Base-by-base conservation (phyloP, 768 basidiomycete species). In the Phlebiopsis gigantea region DNA sequence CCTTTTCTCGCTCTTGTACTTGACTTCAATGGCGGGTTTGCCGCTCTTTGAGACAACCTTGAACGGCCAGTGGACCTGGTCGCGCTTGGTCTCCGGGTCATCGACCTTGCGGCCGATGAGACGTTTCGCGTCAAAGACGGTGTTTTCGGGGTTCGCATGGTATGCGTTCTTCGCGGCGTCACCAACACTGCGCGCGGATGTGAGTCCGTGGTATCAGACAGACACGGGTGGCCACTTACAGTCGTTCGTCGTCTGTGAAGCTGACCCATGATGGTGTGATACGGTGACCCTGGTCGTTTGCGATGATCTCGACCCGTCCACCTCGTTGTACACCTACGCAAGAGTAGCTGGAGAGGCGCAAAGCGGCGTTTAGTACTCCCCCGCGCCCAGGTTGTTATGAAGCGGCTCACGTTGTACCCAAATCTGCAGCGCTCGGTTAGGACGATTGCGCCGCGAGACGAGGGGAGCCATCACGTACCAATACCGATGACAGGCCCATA, bases 121-220 rank as follows among this genome's bases (percentile, higher is more conserved):
- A 73, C 94, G 92, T 69, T 97, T 98, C 56, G 94, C 94, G 72
- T 97, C 94, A 66, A 97, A 98, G 56, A 97, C 88, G 9, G 94
- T 97, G 75, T 98, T 98, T 63, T 80, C 65, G 19, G 96, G 93
- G 75, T 98, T 93, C 45, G 88, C 79, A 72, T 92, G 86, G 76
- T 85, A 93, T 28, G 93, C 93, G 69, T 99, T 98, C 78, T 99
- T 99, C 44, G 96, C 96, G 58, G 85, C 81, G 71, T 99, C 96
- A 66, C 97, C 96, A 66, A 99, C 90, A 68, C 72, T 78, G 30
- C 51, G 57, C 57, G 55, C 5, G 43, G 8, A 9, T 14, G 14
- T n/a, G 49, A 15, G 46, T 26, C 28, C 34, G 50, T 5, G 5
- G 55, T n/a, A 9, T 26, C 5, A 25, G 1, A 8, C 0, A 7